A percentile compares a stretch with the other conserved stretches of the same genome.
Conservation (phyloP, 202 grass and related monocot genomes). For the Schoenoplectus tabernaemontani region DNA sequence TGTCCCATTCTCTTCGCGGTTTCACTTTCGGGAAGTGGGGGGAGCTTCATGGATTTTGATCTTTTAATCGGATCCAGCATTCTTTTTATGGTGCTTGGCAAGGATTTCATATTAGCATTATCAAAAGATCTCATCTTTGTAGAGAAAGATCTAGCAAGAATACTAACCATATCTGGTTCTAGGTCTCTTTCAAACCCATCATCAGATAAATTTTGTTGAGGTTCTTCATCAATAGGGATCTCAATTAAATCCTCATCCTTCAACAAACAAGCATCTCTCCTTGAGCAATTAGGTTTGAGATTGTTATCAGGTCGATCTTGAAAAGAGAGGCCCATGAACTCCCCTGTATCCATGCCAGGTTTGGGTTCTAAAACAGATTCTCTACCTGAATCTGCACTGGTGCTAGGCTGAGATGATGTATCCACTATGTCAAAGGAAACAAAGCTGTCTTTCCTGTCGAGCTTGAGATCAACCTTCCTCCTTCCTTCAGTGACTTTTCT, state of each 20-base stretch:
- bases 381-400: conserved; percentile 22
- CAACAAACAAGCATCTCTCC: conserved; percentile 55
- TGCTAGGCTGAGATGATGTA: conserved; percentile 34
- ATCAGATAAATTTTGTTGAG: not conserved
- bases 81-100: conserved; percentile 64
- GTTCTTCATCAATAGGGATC: conserved; percentile 40
- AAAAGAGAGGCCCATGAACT: conserved; percentile 45
- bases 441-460: conserved; percentile 30
- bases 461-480: conserved; percentile 39
- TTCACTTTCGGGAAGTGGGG: conserved; percentile 34
- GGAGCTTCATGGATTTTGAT: conserved; percentile 66
- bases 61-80: conserved; percentile 81
- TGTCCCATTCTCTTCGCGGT: conserved; percentile 31
- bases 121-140: conserved; percentile 43
- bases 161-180: conserved; percentile 32
- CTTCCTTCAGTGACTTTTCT: conserved; percentile 52
- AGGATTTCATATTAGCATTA: conserved; percentile 35
- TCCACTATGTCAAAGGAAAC: conserved; percentile 59
- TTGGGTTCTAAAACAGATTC: conserved; percentile 5
- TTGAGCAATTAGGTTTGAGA: conserved; percentile 27
- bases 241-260: conserved; percentile 34
- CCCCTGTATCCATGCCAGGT: conserved; percentile 31
- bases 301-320: conserved; percentile 34
- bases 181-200: not conserved
- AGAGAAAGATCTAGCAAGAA: conserved; percentile 62